These are phyloP conservation scores for Spinellus fusiger DNA, from an alignment of 192 early-diverging fungal species.

Conservation along the genomic window DNA sequence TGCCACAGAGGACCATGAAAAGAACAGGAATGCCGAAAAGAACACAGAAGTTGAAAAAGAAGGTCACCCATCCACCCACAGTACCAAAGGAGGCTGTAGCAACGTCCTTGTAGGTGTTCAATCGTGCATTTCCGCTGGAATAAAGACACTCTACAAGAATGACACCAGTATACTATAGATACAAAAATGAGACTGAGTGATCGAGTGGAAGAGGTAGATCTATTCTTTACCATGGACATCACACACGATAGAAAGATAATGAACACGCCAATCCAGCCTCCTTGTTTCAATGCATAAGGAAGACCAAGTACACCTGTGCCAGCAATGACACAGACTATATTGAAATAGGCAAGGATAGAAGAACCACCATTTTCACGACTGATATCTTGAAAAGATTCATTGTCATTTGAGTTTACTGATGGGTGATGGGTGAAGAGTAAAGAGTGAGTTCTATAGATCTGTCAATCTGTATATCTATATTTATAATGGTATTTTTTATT, in stretches of 20 bases:
- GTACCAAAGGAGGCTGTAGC: conserved; percentile 40
- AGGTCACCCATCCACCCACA: conserved; percentile 40
- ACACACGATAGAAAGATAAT: conserved; percentile 27
- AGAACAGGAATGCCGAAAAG: conserved; percentile 47
- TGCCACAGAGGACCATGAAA: conserved; percentile 59
- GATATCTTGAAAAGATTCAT: conserved; percentile 13
- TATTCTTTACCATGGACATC: conserved; percentile 20
- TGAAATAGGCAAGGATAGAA: conserved; percentile 30
- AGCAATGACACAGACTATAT: conserved; percentile 58
- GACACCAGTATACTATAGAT: conserved; percentile 27
- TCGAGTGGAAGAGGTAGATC: not conserved
- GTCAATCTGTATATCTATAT: too few relatives aligned
- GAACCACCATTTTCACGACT: conserved; percentile 19
- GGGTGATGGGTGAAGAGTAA: too few relatives aligned
- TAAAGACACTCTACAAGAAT: conserved; percentile 32
- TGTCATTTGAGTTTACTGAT: too few relatives aligned
- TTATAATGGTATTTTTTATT: too few relatives aligned
- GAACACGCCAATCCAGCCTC: conserved; percentile 47
- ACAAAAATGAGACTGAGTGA: not conserved
- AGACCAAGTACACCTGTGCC: conserved; percentile 82
- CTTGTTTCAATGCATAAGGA: conserved; percentile 69
- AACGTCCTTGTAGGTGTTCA: conserved; percentile 30
- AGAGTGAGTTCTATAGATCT: too few relatives aligned
- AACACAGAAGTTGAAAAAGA: conserved; percentile 50
- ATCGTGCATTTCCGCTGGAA: conserved; percentile 15